These are phyloP conservation scores for Ceratobasidium sp. DNA, from an alignment of 1,284 basidiomycete species.

Conservation along the genomic window DNA sequence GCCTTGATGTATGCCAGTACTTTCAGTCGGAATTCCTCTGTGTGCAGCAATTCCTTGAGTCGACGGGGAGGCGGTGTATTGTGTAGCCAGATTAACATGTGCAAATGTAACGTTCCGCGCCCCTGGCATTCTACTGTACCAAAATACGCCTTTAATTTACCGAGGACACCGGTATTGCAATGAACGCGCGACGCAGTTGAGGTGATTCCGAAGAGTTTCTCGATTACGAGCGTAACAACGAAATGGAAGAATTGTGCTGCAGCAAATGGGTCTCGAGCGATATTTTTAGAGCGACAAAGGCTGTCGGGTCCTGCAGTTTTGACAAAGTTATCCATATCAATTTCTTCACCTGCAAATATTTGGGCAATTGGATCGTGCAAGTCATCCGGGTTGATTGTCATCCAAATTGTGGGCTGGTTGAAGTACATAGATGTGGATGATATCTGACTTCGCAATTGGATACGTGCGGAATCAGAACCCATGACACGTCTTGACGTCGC, in stretches of 20 bases:
- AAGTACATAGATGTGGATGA: conserved; percentile 44
- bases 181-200: conserved; percentile 46
- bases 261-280: conserved; percentile 56
- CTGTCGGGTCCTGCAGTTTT: conserved; percentile 50
- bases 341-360: conserved; percentile 55
- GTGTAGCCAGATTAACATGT: conserved; percentile 50
- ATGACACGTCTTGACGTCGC: conserved; percentile 42
- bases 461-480: conserved; percentile 47
- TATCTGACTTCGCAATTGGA: conserved; percentile 51
- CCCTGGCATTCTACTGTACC: conserved; percentile 52
- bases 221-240: conserved; percentile 53
- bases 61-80: conserved; percentile 6
- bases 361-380: conserved; percentile 54
- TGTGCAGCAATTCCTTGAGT: background rate
- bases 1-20: background rate
- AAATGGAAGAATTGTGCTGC: conserved; percentile 58
- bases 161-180: conserved; percentile 48
- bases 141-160: conserved; percentile 51
- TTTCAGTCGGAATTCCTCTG: conserved; percentile 20
- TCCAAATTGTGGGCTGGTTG: conserved; percentile 48
- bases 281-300: conserved; percentile 50
- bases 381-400: conserved; percentile 53
- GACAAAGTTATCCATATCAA: conserved; percentile 55
- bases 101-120: conserved; percentile 51
- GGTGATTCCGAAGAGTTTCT: conserved; percentile 55